Evolutionary conservation across 345 rosid genomes (phyloP), one percentile per base, ranked within the genome.

Genomic region (Geranium brycei): DNA sequence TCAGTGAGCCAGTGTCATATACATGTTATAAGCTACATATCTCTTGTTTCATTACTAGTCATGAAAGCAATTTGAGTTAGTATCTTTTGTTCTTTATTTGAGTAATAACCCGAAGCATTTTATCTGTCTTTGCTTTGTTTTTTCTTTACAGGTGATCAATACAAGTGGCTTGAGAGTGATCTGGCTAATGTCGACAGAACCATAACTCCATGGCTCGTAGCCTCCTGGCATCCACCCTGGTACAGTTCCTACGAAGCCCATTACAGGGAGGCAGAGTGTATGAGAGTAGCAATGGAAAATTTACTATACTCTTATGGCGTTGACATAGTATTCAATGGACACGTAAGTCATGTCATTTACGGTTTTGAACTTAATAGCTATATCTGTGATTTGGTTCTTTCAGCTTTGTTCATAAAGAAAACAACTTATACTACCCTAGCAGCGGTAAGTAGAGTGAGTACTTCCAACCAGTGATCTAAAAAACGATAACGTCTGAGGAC

Each of bases 171-270:
- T 63, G 86, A 86, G 77, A 73, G 68, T 18, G 90, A 92, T 69
- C 74, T 92, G 57, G 75, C 71, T 14, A 75, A 74, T 19, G 76
- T 87, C 13, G 58, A 92, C 78, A 74, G 97, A 71, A 64, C 73
- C 60, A 79, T 82, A 65, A 92, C 98, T 55, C 95, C 97, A 61
- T 92, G 98, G 98, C 64, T 87, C 68, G 77, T 87, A 69, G 97
- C 90, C 72, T 72, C 85, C 40, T 89, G 98, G 95, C 87, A 85
- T 53, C 68, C 84, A 66, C 95, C 95, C 51, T 92, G 98, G 98
- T 92, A 92, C 62, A 86, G 86, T 74, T 83, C 95, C 66, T 92
- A 83, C 63, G 79, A 64, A 11, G 80, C 81, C 30, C 95, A 86
- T 75, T 92, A 86, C 74, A 82, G 88, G 77, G 97, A 85, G 72